A percentile compares a stretch with the other conserved stretches of the same genome.
Conservation (phyloP, 2,329 filamentous ascomycete species). For the Setomelanomma holmii region DNA sequence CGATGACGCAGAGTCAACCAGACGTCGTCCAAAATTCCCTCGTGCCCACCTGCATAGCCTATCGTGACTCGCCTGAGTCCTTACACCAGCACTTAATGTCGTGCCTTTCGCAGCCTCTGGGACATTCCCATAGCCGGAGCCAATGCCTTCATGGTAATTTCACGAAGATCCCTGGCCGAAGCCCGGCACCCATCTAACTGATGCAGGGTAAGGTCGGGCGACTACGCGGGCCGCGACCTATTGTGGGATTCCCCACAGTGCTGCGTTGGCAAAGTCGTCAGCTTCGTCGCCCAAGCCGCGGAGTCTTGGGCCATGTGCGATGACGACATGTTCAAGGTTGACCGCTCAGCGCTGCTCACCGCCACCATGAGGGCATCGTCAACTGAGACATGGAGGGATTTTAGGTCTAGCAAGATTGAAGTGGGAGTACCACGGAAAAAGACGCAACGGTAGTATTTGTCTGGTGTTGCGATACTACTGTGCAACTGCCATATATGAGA, state of each 20-base stretch:
- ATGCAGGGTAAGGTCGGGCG: conserved; percentile 11
- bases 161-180: conserved; percentile 1
- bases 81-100: conserved; percentile 1
- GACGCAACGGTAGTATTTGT: too few species aligned
- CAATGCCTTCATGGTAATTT: not conserved
- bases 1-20: not conserved
- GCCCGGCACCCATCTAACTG: conserved; percentile 1
- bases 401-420: too few species aligned
- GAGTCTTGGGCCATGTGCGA: conserved; percentile 12
- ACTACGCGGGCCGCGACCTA: conserved; percentile 11
- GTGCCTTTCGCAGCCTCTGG: not conserved
- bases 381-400: not conserved
- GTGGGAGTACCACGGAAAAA: too few species aligned
- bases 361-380: conserved; percentile 15
- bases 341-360: conserved; percentile 15
- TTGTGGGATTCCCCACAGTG: conserved; percentile 14
- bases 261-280: conserved; percentile 23
- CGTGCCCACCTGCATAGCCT: conserved; percentile 24
- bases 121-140: not conserved
- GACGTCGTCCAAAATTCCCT: conserved; percentile 12
- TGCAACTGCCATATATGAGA: too few species aligned
- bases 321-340: conserved; percentile 22
- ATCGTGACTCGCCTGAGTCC: not conserved
- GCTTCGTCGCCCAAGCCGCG: conserved; percentile 5
- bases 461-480: too few species aligned